phyloP scores from a whole-genome alignment of 2,329 filamentous ascomycete genomes.

The Neurospora crassa region DNA sequence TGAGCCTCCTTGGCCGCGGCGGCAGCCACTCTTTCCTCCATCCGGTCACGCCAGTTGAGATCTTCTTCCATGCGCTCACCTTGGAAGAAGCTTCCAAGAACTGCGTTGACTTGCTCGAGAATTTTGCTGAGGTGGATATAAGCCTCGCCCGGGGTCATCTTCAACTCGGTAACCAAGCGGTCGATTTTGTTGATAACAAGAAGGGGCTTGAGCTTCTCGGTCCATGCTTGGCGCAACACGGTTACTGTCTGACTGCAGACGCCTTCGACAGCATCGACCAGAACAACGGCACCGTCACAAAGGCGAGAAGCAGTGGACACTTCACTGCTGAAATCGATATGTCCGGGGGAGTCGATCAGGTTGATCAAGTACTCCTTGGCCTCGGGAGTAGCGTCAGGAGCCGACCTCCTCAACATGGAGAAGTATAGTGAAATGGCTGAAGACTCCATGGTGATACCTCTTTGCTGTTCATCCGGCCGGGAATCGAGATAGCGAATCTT shows the following conservation, averaged over 20 bases:
- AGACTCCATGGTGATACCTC: constrained; percentile 99
- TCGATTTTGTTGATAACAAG: constrained; percentile 99
- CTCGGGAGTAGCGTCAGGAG: constrained; percentile 57
- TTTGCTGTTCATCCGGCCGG: constrained; percentile 85
- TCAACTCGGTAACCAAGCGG: constrained; percentile 82
- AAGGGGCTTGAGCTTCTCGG: constrained; percentile 87
- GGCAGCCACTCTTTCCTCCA: constrained; percentile 76
- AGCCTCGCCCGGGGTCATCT: constrained; percentile 84
- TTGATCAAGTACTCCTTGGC: constrained; percentile 93
- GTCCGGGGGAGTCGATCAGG: constrained; percentile 92
- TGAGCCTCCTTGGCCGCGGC: constrained; percentile 51
- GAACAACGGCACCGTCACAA: constrained; percentile 86
- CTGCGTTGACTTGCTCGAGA: constrained; percentile 91
- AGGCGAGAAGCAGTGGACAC: constrained; percentile 91
- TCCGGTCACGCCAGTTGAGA: constrained; percentile 84
- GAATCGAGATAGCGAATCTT: constrained; percentile 98
- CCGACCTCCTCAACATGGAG: constrained; percentile 70
- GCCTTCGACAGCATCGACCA: constrained; percentile 94
- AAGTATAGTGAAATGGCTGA: constrained; percentile 96
- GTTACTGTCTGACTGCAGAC: constrained; percentile 98
- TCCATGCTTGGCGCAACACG: constrained; percentile 89
- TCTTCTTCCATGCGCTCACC: constrained; percentile 98
- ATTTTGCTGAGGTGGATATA: constrained; percentile 83
- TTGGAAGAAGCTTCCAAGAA: constrained; percentile 94
- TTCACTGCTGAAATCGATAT: constrained; percentile 98